phyloP scores from a whole-genome alignment of 495 filamentous ascomycete species.

The Podospora didyma region DNA sequence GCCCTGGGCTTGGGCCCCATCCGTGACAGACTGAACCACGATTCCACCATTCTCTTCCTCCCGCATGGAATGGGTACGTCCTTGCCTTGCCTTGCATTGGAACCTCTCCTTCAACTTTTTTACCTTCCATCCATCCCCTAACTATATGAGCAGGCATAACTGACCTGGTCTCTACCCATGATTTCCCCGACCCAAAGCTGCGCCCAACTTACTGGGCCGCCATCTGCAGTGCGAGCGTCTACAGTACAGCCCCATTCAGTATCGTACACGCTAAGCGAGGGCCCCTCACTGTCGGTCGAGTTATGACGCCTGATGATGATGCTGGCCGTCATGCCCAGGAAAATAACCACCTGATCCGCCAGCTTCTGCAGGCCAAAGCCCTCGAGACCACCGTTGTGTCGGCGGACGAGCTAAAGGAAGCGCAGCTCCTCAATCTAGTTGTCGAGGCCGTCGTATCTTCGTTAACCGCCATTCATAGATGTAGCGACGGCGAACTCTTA shows the following conservation, averaged over 20 bases:
- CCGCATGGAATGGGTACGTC: conserved; percentile 73
- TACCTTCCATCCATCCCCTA: not conserved
- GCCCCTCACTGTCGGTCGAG: conserved; percentile 51
- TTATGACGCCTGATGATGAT: conserved; percentile 11
- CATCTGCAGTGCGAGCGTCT: conserved; percentile 64
- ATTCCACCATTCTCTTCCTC: conserved; percentile 65
- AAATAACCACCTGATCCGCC: conserved; percentile 7
- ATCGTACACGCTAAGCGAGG: conserved; percentile 60
- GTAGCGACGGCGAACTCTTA: conserved; percentile 70
- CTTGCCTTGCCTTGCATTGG: not conserved
- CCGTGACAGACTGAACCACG: conserved; percentile 50
- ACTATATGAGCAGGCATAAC: conserved; percentile 22
- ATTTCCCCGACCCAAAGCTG: conserved; percentile 56
- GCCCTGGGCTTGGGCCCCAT: conserved; percentile 54
- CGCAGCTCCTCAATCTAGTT: conserved; percentile 56
- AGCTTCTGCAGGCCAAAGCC: not conserved
- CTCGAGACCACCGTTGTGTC: conserved; percentile 19
- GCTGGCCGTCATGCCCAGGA: not conserved
- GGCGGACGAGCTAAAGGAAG: conserved; percentile 35
- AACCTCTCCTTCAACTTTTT: not conserved
- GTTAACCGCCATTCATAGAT: conserved; percentile 67
- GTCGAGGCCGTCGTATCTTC: conserved; percentile 80
- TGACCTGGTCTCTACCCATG: conserved; percentile 54
- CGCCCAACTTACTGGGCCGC: conserved; percentile 66
- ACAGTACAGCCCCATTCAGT: conserved; percentile 44